These are phyloP conservation scores for Colletotrichum sp. DNA, from an alignment of 2,329 filamentous ascomycete genomes.

Conservation along the genomic window DNA sequence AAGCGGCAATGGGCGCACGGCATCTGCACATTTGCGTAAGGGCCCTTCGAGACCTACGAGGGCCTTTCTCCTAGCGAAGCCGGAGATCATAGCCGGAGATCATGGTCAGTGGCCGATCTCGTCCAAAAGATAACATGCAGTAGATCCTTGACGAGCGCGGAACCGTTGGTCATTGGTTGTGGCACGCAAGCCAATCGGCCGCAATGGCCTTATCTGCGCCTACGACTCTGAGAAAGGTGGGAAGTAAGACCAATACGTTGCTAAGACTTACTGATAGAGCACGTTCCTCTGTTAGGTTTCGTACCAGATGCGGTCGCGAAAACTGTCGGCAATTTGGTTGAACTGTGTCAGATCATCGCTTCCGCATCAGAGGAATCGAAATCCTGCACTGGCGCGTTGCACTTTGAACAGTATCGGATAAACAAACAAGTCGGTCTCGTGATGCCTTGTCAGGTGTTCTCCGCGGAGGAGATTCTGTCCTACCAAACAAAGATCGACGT, in stretches of 20 bases:
- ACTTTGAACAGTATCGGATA: background rate
- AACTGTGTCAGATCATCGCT: background rate
- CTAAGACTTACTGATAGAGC: background rate
- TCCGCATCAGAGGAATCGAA: too few relatives aligned
- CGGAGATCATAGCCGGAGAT: background rate
- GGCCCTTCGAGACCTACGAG: background rate
- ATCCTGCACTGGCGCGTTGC: background rate
- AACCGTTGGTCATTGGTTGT: background rate
- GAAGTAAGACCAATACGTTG: background rate
- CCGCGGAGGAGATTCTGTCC: background rate
- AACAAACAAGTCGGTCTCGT: accelerated
- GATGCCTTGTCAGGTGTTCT: background rate
- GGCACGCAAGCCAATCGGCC: background rate
- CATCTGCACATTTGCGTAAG: accelerated
- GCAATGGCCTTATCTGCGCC: background rate
- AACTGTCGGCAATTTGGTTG: background rate
- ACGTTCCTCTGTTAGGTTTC: background rate
- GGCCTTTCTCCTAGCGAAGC: background rate
- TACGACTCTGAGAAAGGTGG: background rate
- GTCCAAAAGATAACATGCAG: background rate
- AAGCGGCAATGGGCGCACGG: background rate
- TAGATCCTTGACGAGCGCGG: background rate
- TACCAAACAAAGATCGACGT: background rate
- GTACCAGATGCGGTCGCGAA: background rate
- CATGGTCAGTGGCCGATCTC: background rate